phyloP scores from a whole-genome alignment of 768 basidiomycete species.

The Suillus decipiens region DNA sequence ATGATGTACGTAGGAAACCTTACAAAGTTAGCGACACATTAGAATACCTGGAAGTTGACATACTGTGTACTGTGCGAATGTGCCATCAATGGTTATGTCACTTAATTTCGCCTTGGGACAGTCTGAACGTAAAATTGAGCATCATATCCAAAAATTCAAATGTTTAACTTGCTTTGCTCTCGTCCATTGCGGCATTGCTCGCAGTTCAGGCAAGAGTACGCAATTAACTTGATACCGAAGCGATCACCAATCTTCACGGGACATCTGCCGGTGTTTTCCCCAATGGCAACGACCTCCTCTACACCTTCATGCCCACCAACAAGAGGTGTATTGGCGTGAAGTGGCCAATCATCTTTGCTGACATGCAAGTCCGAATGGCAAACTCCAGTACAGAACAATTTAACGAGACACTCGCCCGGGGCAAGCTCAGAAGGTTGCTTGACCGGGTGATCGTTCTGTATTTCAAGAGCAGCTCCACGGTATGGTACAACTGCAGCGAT shows the following conservation, averaged over 20 bases:
- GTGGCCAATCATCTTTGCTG: slow-evolving; percentile 78
- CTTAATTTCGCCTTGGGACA: slow-evolving; percentile 61
- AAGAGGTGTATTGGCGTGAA: slow-evolving; percentile 61
- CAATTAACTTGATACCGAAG: slow-evolving; percentile 84
- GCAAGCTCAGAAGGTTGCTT: slow-evolving; percentile 53
- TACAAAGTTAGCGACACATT: slow-evolving; percentile 8
- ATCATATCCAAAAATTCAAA: background rate
- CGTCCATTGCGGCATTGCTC: slow-evolving; percentile 75
- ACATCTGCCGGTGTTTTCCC: slow-evolving; percentile 54
- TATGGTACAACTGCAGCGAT: slow-evolving; percentile 41
- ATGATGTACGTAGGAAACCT: slow-evolving; percentile 69
- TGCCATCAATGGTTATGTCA: slow-evolving; percentile 78
- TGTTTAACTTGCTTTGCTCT: slow-evolving; percentile 62
- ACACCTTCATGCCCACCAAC: slow-evolving; percentile 89
- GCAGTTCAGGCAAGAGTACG: slow-evolving; percentile 73
- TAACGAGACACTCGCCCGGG: slow-evolving; percentile 75
- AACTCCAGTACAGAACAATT: slow-evolving; percentile 77
- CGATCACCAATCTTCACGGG: slow-evolving; percentile 75
- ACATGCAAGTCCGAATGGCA: slow-evolving; percentile 87
- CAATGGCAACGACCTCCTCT: slow-evolving; percentile 80
- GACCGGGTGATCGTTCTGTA: slow-evolving; percentile 54
- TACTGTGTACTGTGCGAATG: slow-evolving; percentile 70
- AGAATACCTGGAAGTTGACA: slow-evolving; percentile 21
- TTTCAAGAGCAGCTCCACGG: slow-evolving; percentile 30
- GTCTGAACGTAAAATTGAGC: slow-evolving; percentile 36